Conservation (phyloP, 257 asterid species). For the Petunia axillaris region DNA sequence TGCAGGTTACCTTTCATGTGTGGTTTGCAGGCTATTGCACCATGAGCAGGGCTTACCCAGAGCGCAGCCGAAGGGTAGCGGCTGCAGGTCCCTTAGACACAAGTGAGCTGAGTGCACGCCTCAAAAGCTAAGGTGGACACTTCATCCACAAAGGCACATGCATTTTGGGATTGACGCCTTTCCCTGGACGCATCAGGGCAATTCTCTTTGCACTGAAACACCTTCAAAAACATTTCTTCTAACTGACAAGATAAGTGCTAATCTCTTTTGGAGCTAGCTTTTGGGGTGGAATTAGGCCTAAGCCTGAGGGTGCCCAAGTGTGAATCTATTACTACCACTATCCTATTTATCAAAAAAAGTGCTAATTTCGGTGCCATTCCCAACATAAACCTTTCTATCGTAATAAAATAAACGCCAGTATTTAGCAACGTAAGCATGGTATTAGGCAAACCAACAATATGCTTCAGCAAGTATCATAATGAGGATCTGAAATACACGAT, state of each 20-base stretch:
- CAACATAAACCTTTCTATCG: not conserved
- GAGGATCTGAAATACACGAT: not conserved
- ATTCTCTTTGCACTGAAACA: not conserved
- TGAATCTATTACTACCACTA: too few species aligned
- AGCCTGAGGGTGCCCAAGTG: too few species aligned
- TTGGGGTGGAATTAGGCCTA: too few species aligned
- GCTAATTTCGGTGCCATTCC: not conserved
- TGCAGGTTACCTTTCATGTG: too few species aligned
- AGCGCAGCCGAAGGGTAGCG: too few species aligned
- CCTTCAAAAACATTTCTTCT: not conserved
- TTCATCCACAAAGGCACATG: not conserved
- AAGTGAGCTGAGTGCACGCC: not conserved
- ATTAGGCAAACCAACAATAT: constrained; percentile 6
- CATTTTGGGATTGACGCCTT: not conserved
- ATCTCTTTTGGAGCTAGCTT: not conserved
- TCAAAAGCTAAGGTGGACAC: not conserved
- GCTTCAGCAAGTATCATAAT: not conserved
- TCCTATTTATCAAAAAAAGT: too few species aligned
- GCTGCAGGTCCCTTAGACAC: not conserved
- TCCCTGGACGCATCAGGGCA: not conserved
- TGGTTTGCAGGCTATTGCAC: too few species aligned
- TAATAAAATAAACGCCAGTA: not conserved
- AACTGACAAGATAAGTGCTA: not conserved
- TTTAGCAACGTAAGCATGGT: not conserved
- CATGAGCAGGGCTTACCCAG: too few species aligned